Evolutionary conservation across 2,329 filamentous ascomycete species (phyloP).

Genomic region (Talaromyces atroroseus): DNA sequence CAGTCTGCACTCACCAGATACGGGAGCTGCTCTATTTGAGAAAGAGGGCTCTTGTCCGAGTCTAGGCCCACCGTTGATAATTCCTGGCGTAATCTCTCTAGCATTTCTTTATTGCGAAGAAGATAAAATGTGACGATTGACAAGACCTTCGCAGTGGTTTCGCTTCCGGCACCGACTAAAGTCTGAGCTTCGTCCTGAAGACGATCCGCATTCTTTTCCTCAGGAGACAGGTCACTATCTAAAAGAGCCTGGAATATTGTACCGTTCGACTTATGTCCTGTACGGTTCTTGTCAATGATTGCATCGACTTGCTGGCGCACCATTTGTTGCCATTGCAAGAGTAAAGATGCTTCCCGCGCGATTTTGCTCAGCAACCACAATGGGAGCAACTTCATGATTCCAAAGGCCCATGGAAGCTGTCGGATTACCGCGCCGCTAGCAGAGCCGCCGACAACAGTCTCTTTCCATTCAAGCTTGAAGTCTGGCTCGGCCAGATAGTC

Average conservation of each 20-base stretch:
- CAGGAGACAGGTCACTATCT: constrained; percentile 29
- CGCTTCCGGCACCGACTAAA: constrained; percentile 29
- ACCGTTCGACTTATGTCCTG: constrained; percentile 3
- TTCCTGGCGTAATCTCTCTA: constrained; percentile 22
- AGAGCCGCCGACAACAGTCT: constrained; percentile 21
- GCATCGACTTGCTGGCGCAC: constrained; percentile 11
- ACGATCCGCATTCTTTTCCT: constrained; percentile 32
- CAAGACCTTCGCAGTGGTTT: constrained; percentile 30
- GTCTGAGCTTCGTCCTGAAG: constrained; percentile 29
- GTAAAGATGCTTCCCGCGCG: constrained; percentile 1
- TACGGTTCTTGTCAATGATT: neutral
- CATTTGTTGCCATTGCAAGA: constrained; percentile 18
- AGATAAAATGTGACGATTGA: constrained; percentile 29
- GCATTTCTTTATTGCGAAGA: constrained; percentile 15
- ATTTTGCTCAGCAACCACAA: constrained; percentile 17
- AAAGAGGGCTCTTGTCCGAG: constrained; percentile 19
- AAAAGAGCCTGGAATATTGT: constrained; percentile 28
- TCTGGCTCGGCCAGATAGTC: constrained; percentile 26
- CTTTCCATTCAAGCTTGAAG: constrained; percentile 22
- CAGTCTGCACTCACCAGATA: constrained; percentile 27
- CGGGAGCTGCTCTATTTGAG: constrained; percentile 33
- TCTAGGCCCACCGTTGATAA: constrained; percentile 22
- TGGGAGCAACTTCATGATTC: constrained; percentile 21
- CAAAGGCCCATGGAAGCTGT: constrained; percentile 26
- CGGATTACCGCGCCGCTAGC: constrained; percentile 22